Evolutionary conservation across 2,329 filamentous ascomycete genomes (phyloP).

Genomic region (Dothideomycetes sp.): DNA sequence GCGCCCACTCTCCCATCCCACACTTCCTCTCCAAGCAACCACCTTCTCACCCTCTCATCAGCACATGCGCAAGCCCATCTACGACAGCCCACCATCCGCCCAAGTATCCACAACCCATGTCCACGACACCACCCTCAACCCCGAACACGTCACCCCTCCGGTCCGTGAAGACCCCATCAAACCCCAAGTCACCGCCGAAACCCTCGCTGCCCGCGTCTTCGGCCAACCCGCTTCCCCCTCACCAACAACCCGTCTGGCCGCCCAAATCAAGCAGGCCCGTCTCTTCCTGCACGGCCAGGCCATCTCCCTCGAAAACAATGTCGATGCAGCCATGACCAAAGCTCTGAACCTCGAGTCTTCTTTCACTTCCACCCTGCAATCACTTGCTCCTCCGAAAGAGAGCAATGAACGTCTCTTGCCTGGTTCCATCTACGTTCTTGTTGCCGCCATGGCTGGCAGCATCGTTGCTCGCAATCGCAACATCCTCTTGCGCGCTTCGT

Average conservation of each 20-base stretch:
- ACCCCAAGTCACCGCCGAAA: conserved; percentile 24
- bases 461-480: conserved; percentile 85
- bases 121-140: conserved; percentile 25
- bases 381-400: conserved; percentile 75
- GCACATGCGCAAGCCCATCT: conserved; percentile 56
- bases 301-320: conserved; percentile 63
- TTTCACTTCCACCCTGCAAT: conserved; percentile 82
- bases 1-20: conserved; percentile 21
- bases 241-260: conserved; percentile 81
- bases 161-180: conserved; percentile 26
- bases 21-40: not conserved
- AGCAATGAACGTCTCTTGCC: conserved; percentile 84
- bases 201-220: conserved; percentile 21
- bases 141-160: conserved; percentile 41
- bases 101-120: conserved; percentile 23
- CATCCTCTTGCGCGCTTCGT: conserved; percentile 65
- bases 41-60: conserved; percentile 15
- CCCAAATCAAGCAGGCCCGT: conserved; percentile 69
- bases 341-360: conserved; percentile 79
- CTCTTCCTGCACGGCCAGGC: conserved; percentile 72
- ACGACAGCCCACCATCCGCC: conserved; percentile 57
- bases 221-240: conserved; percentile 45
- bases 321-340: conserved; percentile 73
- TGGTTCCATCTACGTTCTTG: conserved; percentile 82
- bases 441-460: conserved; percentile 88